Evolutionary conservation across 169 alveolate genomes (phyloP), one percentile per base, ranked within the genome.

Genomic region (Plasmodium sp.): DNA sequence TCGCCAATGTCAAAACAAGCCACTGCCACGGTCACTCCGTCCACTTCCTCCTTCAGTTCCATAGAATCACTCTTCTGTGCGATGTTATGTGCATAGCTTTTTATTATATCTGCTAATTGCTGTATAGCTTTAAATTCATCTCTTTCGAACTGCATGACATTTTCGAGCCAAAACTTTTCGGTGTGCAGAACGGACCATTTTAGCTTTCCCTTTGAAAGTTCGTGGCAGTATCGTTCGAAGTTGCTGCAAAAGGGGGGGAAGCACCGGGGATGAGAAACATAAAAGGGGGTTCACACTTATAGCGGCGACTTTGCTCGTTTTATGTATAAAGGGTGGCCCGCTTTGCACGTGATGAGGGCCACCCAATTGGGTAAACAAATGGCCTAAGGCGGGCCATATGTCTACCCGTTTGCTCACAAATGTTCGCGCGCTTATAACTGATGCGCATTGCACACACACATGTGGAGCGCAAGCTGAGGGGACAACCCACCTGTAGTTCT

Each of bases 1-100:
- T 97, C 99, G 4, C 99, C 99, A 45, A 97, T 96, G 94, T 97
- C 99, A 95, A 97, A 97, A 75, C 98, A 97, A 36, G 98, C 99
- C 27, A 97, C 97, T 3, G 98, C 98, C 12, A 96, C 94, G 3
- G 98, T 97, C 34, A 96, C 96, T 9, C 96, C 91, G 84, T 97
- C 98, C 56, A 95, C 96, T 10, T 97, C 96, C n/a, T 81, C 85
- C 56, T 81, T 92, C 22, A 34, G 56, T 34, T 83, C 73, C 51
- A 34, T 71, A 5, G 92, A 27, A 5, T 92, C 85, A 48, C 33
- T 33, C 75, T 92, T 92, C 62, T 81, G 85, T 79, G 58, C 81
- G n/a, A 92, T 14, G 10, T 36, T 71, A 45, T 83, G 92, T 9
- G 85, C 92, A 62, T 92, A 92, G 27, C 95, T 92, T 94, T 97